Percentiles rank a stretch among this genome's conserved stretches.
Conservation (phyloP, 352 stramenopile genomes). For the Phytophthora podocarpi region DNA sequence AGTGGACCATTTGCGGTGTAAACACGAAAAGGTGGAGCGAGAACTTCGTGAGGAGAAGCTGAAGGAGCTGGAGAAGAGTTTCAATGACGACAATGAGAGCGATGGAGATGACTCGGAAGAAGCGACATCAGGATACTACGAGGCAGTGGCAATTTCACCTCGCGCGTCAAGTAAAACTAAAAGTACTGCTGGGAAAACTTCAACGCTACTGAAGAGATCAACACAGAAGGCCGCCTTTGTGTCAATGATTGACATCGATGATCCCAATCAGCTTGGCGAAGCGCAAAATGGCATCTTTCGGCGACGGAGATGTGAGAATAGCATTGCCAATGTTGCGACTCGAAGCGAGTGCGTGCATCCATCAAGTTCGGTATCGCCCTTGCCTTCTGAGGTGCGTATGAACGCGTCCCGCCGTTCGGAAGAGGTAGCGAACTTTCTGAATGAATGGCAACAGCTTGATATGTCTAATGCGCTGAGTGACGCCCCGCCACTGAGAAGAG, state of each 20-base stretch:
- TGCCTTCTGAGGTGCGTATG: neutral
- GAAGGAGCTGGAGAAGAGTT: conserved; percentile 47
- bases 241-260: neutral
- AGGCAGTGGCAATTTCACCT: too few relatives aligned
- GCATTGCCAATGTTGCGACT: neutral
- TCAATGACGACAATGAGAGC: conserved; percentile 25
- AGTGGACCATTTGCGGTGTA: conserved; percentile 42
- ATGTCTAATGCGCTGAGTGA: conserved; percentile 40
- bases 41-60: conserved; percentile 50
- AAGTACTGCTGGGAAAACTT: neutral
- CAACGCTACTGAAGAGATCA: neutral
- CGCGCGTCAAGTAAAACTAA: neutral
- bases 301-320: conserved; percentile 14
- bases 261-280: neutral
- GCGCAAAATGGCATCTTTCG: neutral
- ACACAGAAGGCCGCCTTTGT: conserved; percentile 15
- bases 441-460: conserved; percentile 45
- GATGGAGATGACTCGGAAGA: conserved; percentile 5
- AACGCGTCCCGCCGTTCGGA: conserved; percentile 10
- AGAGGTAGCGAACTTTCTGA: conserved; percentile 28
- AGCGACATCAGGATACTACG: neutral
- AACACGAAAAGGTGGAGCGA: conserved; percentile 46
- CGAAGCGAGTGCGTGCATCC: conserved; percentile 4
- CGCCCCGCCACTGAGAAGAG: neutral
- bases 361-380: conserved; percentile 11